A percentile compares a stretch with the other conserved stretches of the same genome.
Conservation (phyloP, 768 basidiomycete species). For the Hypsizygus marmoreus region DNA sequence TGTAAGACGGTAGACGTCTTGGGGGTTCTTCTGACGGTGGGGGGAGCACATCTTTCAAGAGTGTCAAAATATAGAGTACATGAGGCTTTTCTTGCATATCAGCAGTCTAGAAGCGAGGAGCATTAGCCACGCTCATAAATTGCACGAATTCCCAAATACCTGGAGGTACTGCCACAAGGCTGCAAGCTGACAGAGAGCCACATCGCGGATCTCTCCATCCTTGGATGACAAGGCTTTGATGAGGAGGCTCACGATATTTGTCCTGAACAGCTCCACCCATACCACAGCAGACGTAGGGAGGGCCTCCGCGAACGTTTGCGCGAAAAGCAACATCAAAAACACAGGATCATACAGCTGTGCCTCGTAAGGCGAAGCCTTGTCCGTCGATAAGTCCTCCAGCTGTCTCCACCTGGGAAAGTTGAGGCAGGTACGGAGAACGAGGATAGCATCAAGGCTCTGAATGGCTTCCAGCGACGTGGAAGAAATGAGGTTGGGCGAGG, state of each 20-base stretch:
- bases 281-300: slow-evolving; percentile 58
- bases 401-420: slow-evolving; percentile 69
- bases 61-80: slow-evolving; percentile 66
- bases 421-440: slow-evolving; percentile 71
- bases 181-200: slow-evolving; percentile 63
- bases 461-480: slow-evolving; percentile 63
- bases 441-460: slow-evolving; percentile 65
- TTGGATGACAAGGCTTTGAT: slow-evolving; percentile 74
- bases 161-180: slow-evolving; percentile 62
- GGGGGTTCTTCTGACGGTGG: slow-evolving; percentile 40
- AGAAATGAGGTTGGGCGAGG: slow-evolving; percentile 42
- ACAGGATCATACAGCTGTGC: slow-evolving; percentile 74
- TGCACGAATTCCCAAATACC: slow-evolving; percentile 41
- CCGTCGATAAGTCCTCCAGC: slow-evolving; percentile 38
- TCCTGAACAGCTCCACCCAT: slow-evolving; percentile 89
- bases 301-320: slow-evolving; percentile 62
- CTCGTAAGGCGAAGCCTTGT: slow-evolving; percentile 31
- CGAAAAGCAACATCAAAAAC: slow-evolving; percentile 70
- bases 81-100: slow-evolving; percentile 81
- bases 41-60: slow-evolving; percentile 61
- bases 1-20: slow-evolving; percentile 71
- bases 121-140: background rate
- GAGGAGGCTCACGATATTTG: slow-evolving; percentile 74
- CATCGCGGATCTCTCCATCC: slow-evolving; percentile 56
- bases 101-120: slow-evolving; percentile 39